These are phyloP conservation scores for Scheffersomyces lignicola DNA, from an alignment of 1,139 yeast species.

Conservation along the genomic window DNA sequence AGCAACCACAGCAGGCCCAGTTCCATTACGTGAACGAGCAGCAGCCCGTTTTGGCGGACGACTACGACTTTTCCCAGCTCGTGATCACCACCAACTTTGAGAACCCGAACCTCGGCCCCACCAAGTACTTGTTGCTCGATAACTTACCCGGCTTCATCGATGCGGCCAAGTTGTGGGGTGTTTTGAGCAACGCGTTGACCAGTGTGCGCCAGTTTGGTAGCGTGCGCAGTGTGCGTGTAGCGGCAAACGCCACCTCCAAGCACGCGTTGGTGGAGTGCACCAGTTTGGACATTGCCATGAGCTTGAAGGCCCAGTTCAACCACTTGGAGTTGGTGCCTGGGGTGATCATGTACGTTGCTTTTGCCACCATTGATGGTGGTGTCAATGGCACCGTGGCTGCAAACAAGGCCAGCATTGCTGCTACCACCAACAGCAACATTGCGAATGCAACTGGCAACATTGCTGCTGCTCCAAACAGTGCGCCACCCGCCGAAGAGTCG, in stretches of 20 bases:
- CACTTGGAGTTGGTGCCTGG: conserved; percentile 85
- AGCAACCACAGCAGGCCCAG: conserved; percentile 8
- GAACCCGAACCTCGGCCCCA: conserved; percentile 71
- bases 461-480: not conserved
- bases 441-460: conserved; percentile 8
- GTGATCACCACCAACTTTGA: conserved; percentile 60
- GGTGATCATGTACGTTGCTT: conserved; percentile 59
- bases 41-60: conserved; percentile 50
- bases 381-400: conserved; percentile 5
- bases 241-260: conserved; percentile 39
- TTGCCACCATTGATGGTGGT: conserved; percentile 57
- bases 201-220: conserved; percentile 22
- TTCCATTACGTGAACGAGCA: conserved; percentile 7
- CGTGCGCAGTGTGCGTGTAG: conserved; percentile 52
- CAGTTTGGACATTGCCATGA: conserved; percentile 71
- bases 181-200: conserved; percentile 30
- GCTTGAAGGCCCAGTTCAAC: conserved; percentile 71
- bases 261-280: conserved; percentile 75
- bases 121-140: conserved; percentile 73
- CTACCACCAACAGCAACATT: conserved; percentile 6
- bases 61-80: conserved; percentile 47
- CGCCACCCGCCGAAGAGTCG: conserved; percentile 3
- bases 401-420: conserved; percentile 3
- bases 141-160: conserved; percentile 61
- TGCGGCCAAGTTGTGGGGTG: conserved; percentile 34